A percentile compares a stretch with the other conserved stretches of the same genome.
phyloP scores from a whole-genome alignment of 768 basidiomycete genomes.

The Rhizopogon rudus region DNA sequence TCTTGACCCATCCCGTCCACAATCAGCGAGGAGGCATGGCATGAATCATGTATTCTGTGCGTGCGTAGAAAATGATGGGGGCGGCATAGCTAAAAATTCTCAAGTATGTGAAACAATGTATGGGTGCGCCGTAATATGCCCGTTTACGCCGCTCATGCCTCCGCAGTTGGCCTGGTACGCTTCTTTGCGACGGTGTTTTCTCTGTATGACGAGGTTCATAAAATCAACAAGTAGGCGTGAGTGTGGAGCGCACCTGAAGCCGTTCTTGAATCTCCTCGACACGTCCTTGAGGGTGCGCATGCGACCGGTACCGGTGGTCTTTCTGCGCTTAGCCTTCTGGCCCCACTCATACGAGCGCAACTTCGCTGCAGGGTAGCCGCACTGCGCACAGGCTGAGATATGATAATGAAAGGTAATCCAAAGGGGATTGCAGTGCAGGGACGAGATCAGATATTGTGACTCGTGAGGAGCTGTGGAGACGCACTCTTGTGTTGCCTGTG shows the following conservation, averaged over 20 bases:
- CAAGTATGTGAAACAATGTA: conserved; percentile 11
- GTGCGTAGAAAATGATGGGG: conserved; percentile 1
- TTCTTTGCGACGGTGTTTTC: conserved; percentile 92
- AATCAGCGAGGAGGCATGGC: background rate
- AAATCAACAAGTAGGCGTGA: background rate
- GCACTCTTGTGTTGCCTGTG: conserved; percentile 98
- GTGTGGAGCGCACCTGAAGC: conserved; percentile 66
- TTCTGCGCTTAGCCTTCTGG: conserved; percentile 98
- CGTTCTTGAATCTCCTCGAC: conserved; percentile 96
- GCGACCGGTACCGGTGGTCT: conserved; percentile 97
- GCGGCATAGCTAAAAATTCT: conserved; percentile 8
- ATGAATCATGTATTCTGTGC: conserved; percentile 16
- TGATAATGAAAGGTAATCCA: conserved; percentile 2
- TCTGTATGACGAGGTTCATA: conserved; percentile 34
- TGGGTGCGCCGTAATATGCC: background rate
- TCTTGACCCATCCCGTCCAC: background rate
- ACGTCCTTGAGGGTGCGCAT: conserved; percentile 93
- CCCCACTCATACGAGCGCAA: conserved; percentile 97
- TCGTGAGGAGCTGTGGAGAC: conserved; percentile 18
- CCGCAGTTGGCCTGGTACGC: conserved; percentile 56
- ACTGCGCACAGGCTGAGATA: conserved; percentile 80
- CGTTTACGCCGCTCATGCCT: conserved; percentile 31
- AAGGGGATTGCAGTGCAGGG: background rate
- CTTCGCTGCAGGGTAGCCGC: conserved; percentile 95
- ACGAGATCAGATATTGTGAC: background rate